Evolutionary conservation across 73 alveolate genomes (phyloP).

Genomic region (Effrenium voratum): DNA sequence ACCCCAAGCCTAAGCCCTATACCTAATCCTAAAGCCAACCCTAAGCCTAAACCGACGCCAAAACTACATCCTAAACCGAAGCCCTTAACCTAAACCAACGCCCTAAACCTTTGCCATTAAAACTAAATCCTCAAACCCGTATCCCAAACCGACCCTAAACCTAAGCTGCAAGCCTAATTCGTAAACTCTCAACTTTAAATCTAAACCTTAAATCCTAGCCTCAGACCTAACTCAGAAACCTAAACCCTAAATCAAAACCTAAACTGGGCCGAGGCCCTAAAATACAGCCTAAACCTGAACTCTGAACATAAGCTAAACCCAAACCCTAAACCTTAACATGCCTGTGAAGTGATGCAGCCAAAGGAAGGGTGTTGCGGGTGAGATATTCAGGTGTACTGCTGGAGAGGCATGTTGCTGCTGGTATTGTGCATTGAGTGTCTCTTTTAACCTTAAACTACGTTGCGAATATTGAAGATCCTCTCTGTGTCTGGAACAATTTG

Average conservation of each 20-base stretch:
- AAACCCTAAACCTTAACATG: background rate
- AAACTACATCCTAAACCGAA: background rate
- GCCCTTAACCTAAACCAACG: background rate
- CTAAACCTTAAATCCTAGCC: background rate
- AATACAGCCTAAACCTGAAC: background rate
- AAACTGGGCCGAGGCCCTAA: background rate
- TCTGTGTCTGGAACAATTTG: no score
- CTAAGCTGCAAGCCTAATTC: background rate
- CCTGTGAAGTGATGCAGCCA: background rate
- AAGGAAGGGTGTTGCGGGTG: no score
- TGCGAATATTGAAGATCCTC: no score
- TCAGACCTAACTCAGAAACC: background rate
- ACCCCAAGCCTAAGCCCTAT: background rate
- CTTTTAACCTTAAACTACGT: no score
- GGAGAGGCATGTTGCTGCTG: no score
- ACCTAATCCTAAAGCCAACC: background rate
- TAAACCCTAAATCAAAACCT: background rate
- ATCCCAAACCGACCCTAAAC: background rate
- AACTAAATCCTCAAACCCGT: background rate
- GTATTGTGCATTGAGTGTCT: no score
- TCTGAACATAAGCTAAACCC: background rate
- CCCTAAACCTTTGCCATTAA: background rate
- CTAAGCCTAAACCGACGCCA: background rate
- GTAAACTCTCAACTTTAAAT: background rate
- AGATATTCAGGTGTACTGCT: background rate